Evolutionary conservation across 306 rosid genomes (phyloP).

Genomic region (Cajanus cajan): DNA sequence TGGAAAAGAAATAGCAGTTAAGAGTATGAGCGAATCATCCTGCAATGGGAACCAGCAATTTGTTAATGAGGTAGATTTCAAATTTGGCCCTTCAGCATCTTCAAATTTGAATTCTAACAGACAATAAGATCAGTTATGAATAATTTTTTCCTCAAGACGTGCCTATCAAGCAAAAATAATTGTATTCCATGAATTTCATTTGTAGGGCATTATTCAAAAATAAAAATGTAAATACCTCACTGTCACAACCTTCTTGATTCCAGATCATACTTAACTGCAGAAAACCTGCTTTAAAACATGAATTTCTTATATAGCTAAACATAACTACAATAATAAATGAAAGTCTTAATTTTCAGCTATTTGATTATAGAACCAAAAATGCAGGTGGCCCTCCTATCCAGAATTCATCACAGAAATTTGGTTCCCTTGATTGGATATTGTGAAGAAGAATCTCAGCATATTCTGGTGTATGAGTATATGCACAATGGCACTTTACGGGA

Average conservation of each 20-base stretch:
- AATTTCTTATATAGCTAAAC: neutral
- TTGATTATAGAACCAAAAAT: conserved; percentile 31
- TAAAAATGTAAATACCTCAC: neutral
- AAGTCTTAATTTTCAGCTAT: conserved; percentile 17
- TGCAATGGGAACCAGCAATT: conserved; percentile 70
- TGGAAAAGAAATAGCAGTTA: conserved; percentile 89
- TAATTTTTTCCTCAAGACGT: neutral
- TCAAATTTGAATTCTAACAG: neutral
- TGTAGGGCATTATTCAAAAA: neutral
- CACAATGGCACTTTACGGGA: conserved; percentile 86
- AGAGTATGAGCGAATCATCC: conserved; percentile 70
- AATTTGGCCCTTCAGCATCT: conserved; percentile 5
- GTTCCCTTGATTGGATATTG: conserved; percentile 88
- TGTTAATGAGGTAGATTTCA: conserved; percentile 63
- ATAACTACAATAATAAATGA: neutral
- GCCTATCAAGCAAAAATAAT: conserved; percentile 5
- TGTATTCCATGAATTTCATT: conserved; percentile 1
- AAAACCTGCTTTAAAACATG: neutral
- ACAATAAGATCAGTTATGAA: neutral
- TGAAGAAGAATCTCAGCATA: conserved; percentile 70
- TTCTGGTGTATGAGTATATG: conserved; percentile 84
- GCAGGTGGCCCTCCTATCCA: conserved; percentile 86
- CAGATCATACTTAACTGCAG: neutral
- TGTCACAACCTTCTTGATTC: neutral
- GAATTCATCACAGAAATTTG: conserved; percentile 92